phyloP scores from a whole-genome alignment of 257 asterid genomes.

The Jacaranda mimosifolia region DNA sequence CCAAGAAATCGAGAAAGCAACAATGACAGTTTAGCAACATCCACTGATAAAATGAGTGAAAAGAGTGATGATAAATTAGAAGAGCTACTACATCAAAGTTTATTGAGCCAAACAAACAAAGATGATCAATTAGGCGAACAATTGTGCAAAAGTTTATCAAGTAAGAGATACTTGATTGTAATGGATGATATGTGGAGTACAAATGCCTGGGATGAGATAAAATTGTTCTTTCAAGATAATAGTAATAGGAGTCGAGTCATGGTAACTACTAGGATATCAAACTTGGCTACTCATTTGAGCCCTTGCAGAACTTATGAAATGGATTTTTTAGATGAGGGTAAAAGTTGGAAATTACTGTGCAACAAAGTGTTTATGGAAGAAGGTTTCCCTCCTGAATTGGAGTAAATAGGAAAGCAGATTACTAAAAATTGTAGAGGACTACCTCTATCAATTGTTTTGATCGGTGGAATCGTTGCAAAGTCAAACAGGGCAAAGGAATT shows the following conservation, averaged over 20 bases:
- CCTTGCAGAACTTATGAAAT: background rate
- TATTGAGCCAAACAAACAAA: no score
- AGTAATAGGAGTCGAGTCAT: conserved; percentile 32
- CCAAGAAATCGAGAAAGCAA: background rate
- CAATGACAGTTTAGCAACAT: background rate
- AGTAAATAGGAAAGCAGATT: conserved; percentile 1
- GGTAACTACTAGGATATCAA: conserved; percentile 34
- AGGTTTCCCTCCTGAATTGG: background rate
- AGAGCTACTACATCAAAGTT: background rate
- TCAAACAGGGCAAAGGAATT: background rate
- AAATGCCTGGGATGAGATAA: conserved; percentile 21
- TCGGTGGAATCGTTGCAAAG: conserved; percentile 25
- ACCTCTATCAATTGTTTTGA: conserved; percentile 25
- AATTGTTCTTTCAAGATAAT: conserved; percentile 27
- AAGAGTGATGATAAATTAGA: conserved; percentile 30
- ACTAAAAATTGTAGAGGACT: conserved; percentile 29
- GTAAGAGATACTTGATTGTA: background rate
- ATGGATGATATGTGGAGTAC: conserved; percentile 46
- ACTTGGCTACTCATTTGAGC: background rate
- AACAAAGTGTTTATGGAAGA: background rate
- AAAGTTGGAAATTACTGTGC: conserved; percentile 32
- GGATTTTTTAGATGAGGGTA: background rate
- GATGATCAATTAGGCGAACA: no score
- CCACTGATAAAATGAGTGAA: no score
- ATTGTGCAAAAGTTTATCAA: conserved; percentile 28